These are phyloP conservation scores for Bifiguratus adelaidae DNA, from an alignment of 192 early-diverging fungal species.

Conservation along the genomic window DNA sequence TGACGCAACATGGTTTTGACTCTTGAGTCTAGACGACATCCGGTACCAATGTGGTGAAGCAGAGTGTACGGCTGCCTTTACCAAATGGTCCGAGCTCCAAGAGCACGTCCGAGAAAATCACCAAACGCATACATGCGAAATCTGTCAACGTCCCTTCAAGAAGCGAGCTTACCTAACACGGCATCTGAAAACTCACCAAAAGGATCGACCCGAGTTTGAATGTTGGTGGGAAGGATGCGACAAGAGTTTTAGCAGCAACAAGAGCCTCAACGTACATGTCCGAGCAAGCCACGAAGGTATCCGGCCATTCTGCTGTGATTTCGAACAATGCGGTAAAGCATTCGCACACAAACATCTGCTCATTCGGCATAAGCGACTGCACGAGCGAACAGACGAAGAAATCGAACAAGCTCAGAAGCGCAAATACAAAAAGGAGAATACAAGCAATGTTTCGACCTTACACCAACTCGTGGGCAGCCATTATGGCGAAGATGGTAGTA, in stretches of 20 bases:
- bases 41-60: conserved; percentile 23
- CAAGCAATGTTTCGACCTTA: no score
- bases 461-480: neutral
- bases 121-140: conserved; percentile 6
- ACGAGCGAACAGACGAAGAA: no score
- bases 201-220: conserved; percentile 5
- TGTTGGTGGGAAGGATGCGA: conserved; percentile 13
- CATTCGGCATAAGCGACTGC: neutral
- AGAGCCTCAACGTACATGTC: conserved; percentile 18
- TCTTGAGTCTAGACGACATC: conserved; percentile 5
- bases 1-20: conserved; percentile 1
- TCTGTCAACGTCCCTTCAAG: conserved; percentile 9
- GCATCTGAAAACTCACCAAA: conserved; percentile 15
- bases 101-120: conserved; percentile 14
- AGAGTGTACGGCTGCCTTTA: conserved; percentile 18
- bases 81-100: conserved; percentile 22
- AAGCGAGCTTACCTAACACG: conserved; percentile 7
- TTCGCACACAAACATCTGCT: conserved; percentile 23
- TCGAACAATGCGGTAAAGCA: conserved; percentile 15
- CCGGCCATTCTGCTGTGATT: conserved; percentile 15
- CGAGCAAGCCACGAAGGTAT: conserved; percentile 6
- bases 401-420: no score
- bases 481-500: conserved; percentile 1
- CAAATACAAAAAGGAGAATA: no score
- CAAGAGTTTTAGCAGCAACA: conserved; percentile 16